These are phyloP conservation scores for Vicia villosa DNA, from an alignment of 306 rosid species.

Conservation along the genomic window DNA sequence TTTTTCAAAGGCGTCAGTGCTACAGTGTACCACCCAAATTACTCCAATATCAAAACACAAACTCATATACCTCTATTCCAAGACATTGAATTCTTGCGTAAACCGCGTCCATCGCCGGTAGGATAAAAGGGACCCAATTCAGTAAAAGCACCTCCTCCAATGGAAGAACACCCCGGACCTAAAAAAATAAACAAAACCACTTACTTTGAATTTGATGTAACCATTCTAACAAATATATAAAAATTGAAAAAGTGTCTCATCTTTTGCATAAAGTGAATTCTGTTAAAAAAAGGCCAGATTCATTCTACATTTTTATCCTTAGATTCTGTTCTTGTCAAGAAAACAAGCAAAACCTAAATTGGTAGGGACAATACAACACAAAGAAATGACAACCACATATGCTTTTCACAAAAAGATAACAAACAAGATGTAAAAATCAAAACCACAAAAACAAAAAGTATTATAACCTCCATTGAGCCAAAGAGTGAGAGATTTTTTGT, in stretches of 20 bases:
- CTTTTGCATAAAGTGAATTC: not conserved
- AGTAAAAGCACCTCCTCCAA: conserved; percentile 93
- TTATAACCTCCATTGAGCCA: not conserved
- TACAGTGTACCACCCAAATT: not conserved
- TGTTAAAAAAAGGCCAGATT: not conserved
- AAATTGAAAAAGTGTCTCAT: not conserved
- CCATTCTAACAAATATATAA: not conserved
- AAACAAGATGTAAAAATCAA: not conserved
- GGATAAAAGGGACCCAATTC: conserved; percentile 93
- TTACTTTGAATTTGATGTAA: not conserved
- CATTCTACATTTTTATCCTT: conserved; percentile 23
- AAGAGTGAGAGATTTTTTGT: not conserved
- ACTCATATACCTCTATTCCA: conserved; percentile 64
- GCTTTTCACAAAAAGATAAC: not conserved
- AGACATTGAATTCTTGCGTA: conserved; percentile 66
- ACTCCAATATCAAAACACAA: conserved; percentile 17
- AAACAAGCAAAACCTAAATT: conserved; percentile 3
- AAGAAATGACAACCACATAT: not conserved
- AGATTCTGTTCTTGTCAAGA: not conserved
- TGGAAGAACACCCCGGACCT: conserved; percentile 94
- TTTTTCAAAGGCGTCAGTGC: too few species aligned
- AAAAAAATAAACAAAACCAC: conserved; percentile 10
- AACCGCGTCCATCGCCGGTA: conserved; percentile 74
- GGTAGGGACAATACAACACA: conserved; percentile 18
- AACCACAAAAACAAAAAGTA: not conserved